These are phyloP conservation scores for Penicillium psychrofluorescens DNA, from an alignment of 495 filamentous ascomycete genomes.

Conservation along the genomic window DNA sequence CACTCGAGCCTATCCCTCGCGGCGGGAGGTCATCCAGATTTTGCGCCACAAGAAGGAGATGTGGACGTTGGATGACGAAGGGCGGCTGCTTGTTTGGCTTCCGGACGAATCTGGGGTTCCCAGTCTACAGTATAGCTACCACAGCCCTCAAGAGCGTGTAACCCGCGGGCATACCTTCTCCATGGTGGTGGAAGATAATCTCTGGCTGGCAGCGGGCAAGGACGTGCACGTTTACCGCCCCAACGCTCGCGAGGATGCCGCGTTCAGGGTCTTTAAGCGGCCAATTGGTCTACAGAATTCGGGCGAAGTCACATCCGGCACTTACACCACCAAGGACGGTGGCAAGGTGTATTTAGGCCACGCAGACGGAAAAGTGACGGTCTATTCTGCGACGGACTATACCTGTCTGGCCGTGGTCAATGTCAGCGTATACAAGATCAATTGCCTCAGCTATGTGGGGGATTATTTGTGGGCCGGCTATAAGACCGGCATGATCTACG, in stretches of 20 bases:
- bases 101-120: conserved; percentile 70
- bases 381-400: conserved; percentile 73
- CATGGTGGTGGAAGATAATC: conserved; percentile 65
- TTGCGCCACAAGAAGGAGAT: conserved; percentile 79
- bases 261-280: conserved; percentile 64
- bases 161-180: conserved; percentile 82
- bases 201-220: conserved; percentile 88
- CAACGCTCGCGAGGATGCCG: conserved; percentile 52
- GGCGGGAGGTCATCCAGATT: conserved; percentile 80
- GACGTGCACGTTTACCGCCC: conserved; percentile 81
- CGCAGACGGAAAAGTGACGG: conserved; percentile 84
- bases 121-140: conserved; percentile 54
- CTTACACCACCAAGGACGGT: conserved; percentile 63
- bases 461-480: conserved; percentile 88
- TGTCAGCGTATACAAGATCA: conserved; percentile 93
- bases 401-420: conserved; percentile 69
- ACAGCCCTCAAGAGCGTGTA: conserved; percentile 61
- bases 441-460: conserved; percentile 74
- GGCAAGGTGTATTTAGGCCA: conserved; percentile 88
- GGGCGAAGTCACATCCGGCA: conserved; percentile 84
- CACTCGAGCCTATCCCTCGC: conserved; percentile 65
- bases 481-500: conserved; percentile 90
- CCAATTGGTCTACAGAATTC: conserved; percentile 60
- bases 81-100: conserved; percentile 80
- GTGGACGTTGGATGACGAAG: conserved; percentile 91